phyloP scores from a whole-genome alignment of 768 basidiomycete genomes.

The Amanita subjunquillea region DNA sequence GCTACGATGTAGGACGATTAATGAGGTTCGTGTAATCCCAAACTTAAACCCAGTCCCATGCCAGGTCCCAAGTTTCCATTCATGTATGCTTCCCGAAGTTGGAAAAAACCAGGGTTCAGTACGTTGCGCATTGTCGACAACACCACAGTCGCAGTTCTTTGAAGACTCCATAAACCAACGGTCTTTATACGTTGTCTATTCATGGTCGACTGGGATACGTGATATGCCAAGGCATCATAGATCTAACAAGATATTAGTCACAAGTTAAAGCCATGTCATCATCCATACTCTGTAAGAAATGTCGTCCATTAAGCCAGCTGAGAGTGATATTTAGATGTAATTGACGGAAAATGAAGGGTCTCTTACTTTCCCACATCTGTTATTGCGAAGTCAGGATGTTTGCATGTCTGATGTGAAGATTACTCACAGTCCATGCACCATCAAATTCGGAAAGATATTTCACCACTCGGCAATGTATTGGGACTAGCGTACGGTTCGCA shows the following conservation, averaged over 20 bases:
- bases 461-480: slow-evolving; percentile 84
- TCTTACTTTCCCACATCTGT: slow-evolving; percentile 90
- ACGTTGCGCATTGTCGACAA: slow-evolving; percentile 67
- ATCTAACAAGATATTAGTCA: slow-evolving; percentile 3
- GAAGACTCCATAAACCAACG: slow-evolving; percentile 90
- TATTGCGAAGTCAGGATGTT: slow-evolving; percentile 7
- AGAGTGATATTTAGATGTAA: slow-evolving; percentile 12
- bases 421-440: slow-evolving; percentile 88
- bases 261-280: background rate
- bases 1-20: background rate
- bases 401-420: slow-evolving; percentile 3
- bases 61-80: slow-evolving; percentile 3
- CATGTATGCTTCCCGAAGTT: slow-evolving; percentile 34
- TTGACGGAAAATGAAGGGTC: background rate
- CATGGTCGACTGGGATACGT: slow-evolving; percentile 86
- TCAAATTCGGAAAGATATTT: slow-evolving; percentile 85
- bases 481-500: slow-evolving; percentile 87
- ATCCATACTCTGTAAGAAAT: slow-evolving; percentile 69
- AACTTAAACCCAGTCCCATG: slow-evolving; percentile 3
- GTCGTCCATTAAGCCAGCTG: slow-evolving; percentile 87
- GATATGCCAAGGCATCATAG: slow-evolving; percentile 83
- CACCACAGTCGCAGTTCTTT: slow-evolving; percentile 86
- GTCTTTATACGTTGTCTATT: slow-evolving; percentile 78
- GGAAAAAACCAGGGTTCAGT: slow-evolving; percentile 56
- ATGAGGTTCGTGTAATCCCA: slow-evolving; percentile 3